phyloP scores from a whole-genome alignment of 1,139 yeast genomes.

The Kurtzmaniella quercitrusa region DNA sequence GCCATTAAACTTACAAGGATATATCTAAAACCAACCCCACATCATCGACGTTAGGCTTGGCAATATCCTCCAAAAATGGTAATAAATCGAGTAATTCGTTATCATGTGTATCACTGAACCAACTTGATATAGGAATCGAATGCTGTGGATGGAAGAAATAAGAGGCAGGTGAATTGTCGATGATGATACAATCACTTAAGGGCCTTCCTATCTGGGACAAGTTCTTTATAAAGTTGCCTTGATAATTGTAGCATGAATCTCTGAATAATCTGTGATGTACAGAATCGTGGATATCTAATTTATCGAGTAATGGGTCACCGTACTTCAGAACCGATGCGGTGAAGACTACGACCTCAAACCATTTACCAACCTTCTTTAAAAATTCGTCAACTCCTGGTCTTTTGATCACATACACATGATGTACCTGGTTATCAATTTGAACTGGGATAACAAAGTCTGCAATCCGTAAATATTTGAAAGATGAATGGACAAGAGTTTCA shows the following conservation, averaged over 20 bases:
- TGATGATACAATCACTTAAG: conserved; percentile 74
- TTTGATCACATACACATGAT: conserved; percentile 92
- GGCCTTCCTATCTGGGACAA: conserved; percentile 93
- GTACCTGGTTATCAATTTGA: conserved; percentile 80
- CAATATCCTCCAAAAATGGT: conserved; percentile 84
- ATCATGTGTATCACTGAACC: conserved; percentile 98
- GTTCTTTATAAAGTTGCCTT: conserved; percentile 93
- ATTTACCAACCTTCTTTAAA: conserved; percentile 72
- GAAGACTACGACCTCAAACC: conserved; percentile 92
- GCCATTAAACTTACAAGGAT: conserved; percentile 25
- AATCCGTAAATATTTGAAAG: conserved; percentile 84
- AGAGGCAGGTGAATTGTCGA: conserved; percentile 96
- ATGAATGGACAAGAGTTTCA: conserved; percentile 94
- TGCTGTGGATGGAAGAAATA: conserved; percentile 97
- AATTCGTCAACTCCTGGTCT: conserved; percentile 98
- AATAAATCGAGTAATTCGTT: conserved; percentile 88
- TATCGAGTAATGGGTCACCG: conserved; percentile 92
- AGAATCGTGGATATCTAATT: conserved; percentile 66
- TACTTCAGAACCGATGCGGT: conserved; percentile 94
- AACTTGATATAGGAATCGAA: conserved; percentile 95
- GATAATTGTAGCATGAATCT: conserved; percentile 60
- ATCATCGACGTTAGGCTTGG: conserved; percentile 67
- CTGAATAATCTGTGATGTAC: conserved; percentile 92
- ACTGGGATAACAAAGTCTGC: conserved; percentile 94
- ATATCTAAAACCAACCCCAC: conserved; percentile 84